Percentiles rank a stretch among this genome's conserved stretches.
Conservation (phyloP, 345 rosid genomes). For the Nephelium lappaceum region DNA sequence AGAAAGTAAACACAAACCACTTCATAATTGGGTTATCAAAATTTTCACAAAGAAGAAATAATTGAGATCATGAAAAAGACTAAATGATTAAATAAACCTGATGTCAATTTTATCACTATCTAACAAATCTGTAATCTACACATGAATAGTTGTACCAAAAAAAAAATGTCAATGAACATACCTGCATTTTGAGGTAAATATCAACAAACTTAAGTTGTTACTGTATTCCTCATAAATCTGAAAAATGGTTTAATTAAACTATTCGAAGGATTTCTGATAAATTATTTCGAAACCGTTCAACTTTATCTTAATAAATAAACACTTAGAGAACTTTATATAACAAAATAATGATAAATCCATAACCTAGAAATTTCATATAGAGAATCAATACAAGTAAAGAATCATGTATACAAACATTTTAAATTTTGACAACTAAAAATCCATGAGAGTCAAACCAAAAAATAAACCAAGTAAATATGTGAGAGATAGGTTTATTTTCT, state of each 20-base stretch:
- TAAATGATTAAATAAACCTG: not conserved
- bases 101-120: not conserved
- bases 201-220: no score
- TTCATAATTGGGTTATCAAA: not conserved
- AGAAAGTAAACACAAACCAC: not conserved
- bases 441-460: constrained; percentile 5
- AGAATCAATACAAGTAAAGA: not conserved
- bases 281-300: not conserved
- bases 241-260: no score
- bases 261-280: not conserved
- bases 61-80: not conserved
- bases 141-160: not conserved
- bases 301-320: no score
- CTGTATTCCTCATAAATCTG: not conserved
- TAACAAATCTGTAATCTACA: not conserved
- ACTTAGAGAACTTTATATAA: no score
- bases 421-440: not conserved
- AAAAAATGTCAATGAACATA: not conserved
- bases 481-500: not conserved
- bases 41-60: not conserved
- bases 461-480: not conserved
- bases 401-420: not conserved
- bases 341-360: no score
- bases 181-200: not conserved
- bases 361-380: no score